Base-by-base conservation (phyloP, 768 basidiomycete genomes). In the Hypholoma sublateritium region DNA sequence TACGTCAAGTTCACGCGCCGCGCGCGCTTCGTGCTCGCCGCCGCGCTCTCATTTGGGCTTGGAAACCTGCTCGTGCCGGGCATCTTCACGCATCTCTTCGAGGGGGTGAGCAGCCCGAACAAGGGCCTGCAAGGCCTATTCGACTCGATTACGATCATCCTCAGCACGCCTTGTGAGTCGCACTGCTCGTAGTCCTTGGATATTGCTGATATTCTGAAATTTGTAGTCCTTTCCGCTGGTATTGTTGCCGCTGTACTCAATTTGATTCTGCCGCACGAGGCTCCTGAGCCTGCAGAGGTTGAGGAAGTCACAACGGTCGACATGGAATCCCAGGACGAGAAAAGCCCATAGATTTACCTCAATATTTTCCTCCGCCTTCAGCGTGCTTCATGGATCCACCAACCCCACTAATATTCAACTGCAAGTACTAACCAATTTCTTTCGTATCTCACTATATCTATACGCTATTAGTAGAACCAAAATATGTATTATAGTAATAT, bases 91-190 rank as follows among this genome's bases (percentile, higher is more conserved):
- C 80, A 88, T 66, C 72, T 93, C 19, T 92, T 92, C 58, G 85
- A 88, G 22, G 73, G 81, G 13, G 85, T 92, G 1, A 61, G 65
- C 0, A 71, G 78, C 46, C 75, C 83, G 5, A 82, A 69, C 55
- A 74, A 71, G 32, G 87, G 85, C 0, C 71, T 93, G 19, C 72
- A 80, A 58, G 89, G 91, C 0, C 74, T 93, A 46, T 82, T 95
- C 59, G 77, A 85, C 65, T 88, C 88, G 4, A 90, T 93, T 59
- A 87, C 87, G 32, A 93, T 94, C 64, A 73, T 93, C 36, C 70
- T 93, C 55, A 86, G 83, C 58, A 93, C 91, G 1, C 92, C 91
- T 36, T 93, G 91, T 91, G 69, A 77, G 87, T 68, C 45, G 41
- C 19, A 47, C 12, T 58, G 55, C 25, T 25, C 49, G 46, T 21